Conservation (phyloP, 805 yeast genomes). For the Cyberlindnera samutprakarnensis region DNA sequence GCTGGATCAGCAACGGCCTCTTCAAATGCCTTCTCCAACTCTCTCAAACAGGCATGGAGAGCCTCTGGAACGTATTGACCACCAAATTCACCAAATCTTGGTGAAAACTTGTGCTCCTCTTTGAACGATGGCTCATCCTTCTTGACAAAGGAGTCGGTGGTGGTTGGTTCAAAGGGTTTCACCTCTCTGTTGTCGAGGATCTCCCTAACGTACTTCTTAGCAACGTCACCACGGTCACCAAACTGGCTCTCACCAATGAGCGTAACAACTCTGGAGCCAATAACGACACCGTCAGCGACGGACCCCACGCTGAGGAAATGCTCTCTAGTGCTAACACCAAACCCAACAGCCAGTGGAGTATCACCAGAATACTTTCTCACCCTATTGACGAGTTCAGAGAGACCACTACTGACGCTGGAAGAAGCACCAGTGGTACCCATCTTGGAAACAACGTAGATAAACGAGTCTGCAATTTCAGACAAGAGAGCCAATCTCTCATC, state of each 20-base stretch:
- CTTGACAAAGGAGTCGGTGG: slow-evolving; percentile 26
- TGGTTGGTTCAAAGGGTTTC: slow-evolving; percentile 12
- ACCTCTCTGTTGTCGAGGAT: slow-evolving; percentile 55
- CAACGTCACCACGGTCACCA: slow-evolving; percentile 54
- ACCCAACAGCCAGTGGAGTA: slow-evolving; percentile 90
- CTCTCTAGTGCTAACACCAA: slow-evolving; percentile 92
- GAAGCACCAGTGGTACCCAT: slow-evolving; percentile 98
- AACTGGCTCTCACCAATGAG: slow-evolving; percentile 55
- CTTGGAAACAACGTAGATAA: slow-evolving; percentile 91
- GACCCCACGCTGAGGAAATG: slow-evolving; percentile 77
- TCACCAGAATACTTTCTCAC: slow-evolving; percentile 72
- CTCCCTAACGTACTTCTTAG: slow-evolving; percentile 57
- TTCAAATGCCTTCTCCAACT: slow-evolving; percentile 83
- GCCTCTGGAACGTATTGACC: slow-evolving; percentile 99
- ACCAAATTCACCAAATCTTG: slow-evolving; percentile 91
- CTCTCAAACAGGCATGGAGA: slow-evolving; percentile 81
- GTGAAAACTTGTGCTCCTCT: slow-evolving; percentile 61
- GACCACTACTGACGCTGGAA: slow-evolving; percentile 51
- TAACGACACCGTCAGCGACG: slow-evolving; percentile 90
- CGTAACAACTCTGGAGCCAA: slow-evolving; percentile 81
- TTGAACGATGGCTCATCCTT: slow-evolving; percentile 29
- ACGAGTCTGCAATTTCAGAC: slow-evolving; percentile 86
- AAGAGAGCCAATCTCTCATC: slow-evolving; percentile 77
- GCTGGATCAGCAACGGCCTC: slow-evolving; percentile 80
- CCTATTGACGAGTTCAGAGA: slow-evolving; percentile 61